These are phyloP conservation scores for Wickerhamiella alocasiicola DNA, from an alignment of 805 yeast genomes.

Conservation along the genomic window DNA sequence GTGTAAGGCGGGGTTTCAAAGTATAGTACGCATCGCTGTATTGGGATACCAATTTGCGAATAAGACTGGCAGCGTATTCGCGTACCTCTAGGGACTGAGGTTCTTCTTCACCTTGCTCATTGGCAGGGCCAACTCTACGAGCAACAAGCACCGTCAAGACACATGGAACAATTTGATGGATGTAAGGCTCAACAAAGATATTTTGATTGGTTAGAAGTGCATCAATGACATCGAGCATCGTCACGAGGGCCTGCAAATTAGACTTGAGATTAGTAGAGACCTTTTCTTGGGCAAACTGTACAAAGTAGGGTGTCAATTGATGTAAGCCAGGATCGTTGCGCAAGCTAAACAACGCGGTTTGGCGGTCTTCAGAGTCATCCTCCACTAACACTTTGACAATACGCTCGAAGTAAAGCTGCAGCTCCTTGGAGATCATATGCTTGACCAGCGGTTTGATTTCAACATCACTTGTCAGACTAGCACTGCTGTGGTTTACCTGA, in stretches of 20 bases:
- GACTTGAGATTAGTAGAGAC: conserved; percentile 68
- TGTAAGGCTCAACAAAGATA: conserved; percentile 84
- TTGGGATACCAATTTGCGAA: conserved; percentile 62
- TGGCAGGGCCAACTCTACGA: conserved; percentile 56
- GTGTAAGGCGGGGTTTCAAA: conserved; percentile 80
- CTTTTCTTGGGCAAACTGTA: conserved; percentile 92
- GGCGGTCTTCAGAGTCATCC: conserved; percentile 35
- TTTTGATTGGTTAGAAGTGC: conserved; percentile 74
- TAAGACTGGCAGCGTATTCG: conserved; percentile 74
- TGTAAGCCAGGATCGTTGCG: conserved; percentile 92
- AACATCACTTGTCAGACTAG: conserved; percentile 36
- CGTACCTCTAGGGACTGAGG: conserved; percentile 44
- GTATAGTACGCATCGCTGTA: conserved; percentile 83
- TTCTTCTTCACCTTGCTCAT: conserved; percentile 2
- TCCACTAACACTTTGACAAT: conserved; percentile 66
- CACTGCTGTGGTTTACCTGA: conserved; percentile 48
- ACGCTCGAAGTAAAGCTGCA: conserved; percentile 85
- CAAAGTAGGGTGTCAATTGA: conserved; percentile 90
- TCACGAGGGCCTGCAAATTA: conserved; percentile 53
- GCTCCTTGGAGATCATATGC: conserved; percentile 87
- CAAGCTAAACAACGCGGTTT: conserved; percentile 74
- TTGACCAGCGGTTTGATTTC: conserved; percentile 83
- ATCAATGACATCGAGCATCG: conserved; percentile 80
- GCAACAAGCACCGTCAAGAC: conserved; percentile 81
- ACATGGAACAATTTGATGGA: conserved; percentile 96